Evolutionary conservation across 768 basidiomycete species (phyloP), one percentile per base, ranked within the genome.

Genomic region (Phallus indusiatus): DNA sequence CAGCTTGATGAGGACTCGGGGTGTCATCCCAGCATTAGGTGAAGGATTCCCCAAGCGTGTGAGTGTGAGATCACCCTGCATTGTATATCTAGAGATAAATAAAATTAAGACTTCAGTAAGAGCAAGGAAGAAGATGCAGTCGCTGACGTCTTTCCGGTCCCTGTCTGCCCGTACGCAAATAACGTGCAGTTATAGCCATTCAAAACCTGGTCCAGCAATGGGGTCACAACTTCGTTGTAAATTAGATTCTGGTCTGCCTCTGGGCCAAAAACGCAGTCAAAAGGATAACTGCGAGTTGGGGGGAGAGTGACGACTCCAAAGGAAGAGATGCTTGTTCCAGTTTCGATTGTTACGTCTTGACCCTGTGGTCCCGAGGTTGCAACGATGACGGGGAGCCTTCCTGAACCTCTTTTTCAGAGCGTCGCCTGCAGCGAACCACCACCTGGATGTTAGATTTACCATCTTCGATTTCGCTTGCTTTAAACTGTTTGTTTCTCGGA

Each of bases 131-230:
- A 49, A 47, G n/a, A 48, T 9, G 24, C 54, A 35, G 36, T 16
- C 3, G 76, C 90, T 65, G 69, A 96, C 92, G 96, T 98, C 75
- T 99, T 99, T 20, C 96, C 96, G 0, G 96, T 97, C 0, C 96
- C 96, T 0, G 96, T 98, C 71, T 98, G 96, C 1, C 96, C 96
- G 68, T 99, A 99, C 4, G 94, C 94, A 72, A 98, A 97, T 20
- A 99, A 76, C 0, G 92, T 95, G 68, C 95, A 98, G 68, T 98
- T 98, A 76, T 96, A 99, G 5, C 96, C 96, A 70, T 81, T 76
- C 42, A 97, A 73, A n/a, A 97, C 94, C 69, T 99, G 90, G 51
- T 91, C 85, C 54, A 99, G 76, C 81, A 97, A 89, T 0, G 93
- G 93, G 62, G 81, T 81, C 47, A 97, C 95, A 46, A 97, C 95